These are phyloP conservation scores for Hypoxylon sp. DNA, from an alignment of 2,329 filamentous ascomycete species.

Conservation along the genomic window DNA sequence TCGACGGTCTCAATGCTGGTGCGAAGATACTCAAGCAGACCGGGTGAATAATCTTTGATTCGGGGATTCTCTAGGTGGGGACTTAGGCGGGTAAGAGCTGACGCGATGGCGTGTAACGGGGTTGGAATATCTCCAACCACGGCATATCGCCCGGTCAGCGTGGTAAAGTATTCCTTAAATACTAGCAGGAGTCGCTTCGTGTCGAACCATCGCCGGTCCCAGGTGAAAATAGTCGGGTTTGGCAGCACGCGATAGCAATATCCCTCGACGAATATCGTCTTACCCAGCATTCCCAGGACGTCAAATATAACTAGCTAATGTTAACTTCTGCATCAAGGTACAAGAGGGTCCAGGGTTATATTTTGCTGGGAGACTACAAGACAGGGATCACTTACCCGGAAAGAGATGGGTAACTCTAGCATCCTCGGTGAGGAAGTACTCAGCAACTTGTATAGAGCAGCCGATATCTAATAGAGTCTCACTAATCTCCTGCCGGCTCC, in stretches of 20 bases:
- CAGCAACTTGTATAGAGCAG: slow-evolving; percentile 67
- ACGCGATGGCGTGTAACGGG: slow-evolving; percentile 14
- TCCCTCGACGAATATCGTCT: slow-evolving; percentile 64
- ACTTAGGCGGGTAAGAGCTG: slow-evolving; percentile 4
- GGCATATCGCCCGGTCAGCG: slow-evolving; percentile 56
- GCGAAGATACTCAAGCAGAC: slow-evolving; percentile 24
- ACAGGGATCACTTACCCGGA: slow-evolving; percentile 57
- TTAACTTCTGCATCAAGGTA: slow-evolving; percentile 28
- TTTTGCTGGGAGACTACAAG: background rate
- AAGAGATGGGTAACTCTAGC: slow-evolving; percentile 64
- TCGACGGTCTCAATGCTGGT: slow-evolving; percentile 7
- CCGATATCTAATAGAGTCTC: slow-evolving; percentile 68
- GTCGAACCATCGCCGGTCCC: slow-evolving; percentile 65
- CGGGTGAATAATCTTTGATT: slow-evolving; percentile 15
- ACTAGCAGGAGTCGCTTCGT: slow-evolving; percentile 44
- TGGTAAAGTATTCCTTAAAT: slow-evolving; percentile 55
- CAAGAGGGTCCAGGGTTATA: background rate
- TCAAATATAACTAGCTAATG: slow-evolving; percentile 67
- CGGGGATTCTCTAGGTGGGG: slow-evolving; percentile 5
- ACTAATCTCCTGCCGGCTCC: slow-evolving; percentile 64
- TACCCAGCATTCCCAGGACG: slow-evolving; percentile 70
- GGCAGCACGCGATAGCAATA: slow-evolving; percentile 69
- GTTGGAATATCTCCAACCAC: slow-evolving; percentile 51
- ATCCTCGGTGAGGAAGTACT: slow-evolving; percentile 55
- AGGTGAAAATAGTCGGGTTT: slow-evolving; percentile 69